phyloP scores from a whole-genome alignment of 768 basidiomycete genomes.

The Daedaleopsis sinensis region DNA sequence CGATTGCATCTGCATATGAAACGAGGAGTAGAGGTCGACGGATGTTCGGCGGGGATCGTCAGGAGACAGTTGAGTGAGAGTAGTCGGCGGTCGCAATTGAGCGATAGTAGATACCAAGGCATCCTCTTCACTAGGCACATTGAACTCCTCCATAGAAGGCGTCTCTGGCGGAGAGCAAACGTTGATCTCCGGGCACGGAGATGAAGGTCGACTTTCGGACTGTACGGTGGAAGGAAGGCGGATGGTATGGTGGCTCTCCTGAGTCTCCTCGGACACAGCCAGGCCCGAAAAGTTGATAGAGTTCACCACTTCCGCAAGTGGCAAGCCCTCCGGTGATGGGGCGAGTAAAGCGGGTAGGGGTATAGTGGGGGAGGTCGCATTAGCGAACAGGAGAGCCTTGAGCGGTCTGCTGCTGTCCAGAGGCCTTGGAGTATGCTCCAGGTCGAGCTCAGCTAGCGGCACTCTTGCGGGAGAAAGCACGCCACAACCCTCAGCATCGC shows the following conservation, averaged over 20 bases:
- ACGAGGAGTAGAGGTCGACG: conserved; percentile 38
- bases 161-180: conserved; percentile 24
- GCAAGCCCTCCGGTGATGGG: conserved; percentile 25
- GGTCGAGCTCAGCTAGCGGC: conserved; percentile 27
- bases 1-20: conserved; percentile 37
- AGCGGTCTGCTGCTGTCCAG: conserved; percentile 9
- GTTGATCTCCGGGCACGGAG: conserved; percentile 24
- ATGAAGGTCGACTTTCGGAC: neutral
- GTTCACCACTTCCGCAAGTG: conserved; percentile 35
- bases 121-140: neutral
- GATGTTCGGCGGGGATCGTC: conserved; percentile 33
- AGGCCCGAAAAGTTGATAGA: conserved; percentile 29
- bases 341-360: conserved; percentile 6
- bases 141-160: conserved; percentile 2
- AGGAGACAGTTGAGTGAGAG: conserved; percentile 13
- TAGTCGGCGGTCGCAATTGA: conserved; percentile 7
- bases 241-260: conserved; percentile 1
- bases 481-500: conserved; percentile 4
- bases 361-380: neutral
- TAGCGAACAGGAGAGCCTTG: conserved; percentile 3
- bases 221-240: neutral
- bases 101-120: neutral
- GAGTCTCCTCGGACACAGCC: conserved; percentile 8
- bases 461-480: neutral
- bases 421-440: conserved; percentile 20